Evolutionary conservation across 2,329 filamentous ascomycete genomes (phyloP), one percentile per base, ranked within the genome.

Genomic region (Metarhizium robertsii): DNA sequence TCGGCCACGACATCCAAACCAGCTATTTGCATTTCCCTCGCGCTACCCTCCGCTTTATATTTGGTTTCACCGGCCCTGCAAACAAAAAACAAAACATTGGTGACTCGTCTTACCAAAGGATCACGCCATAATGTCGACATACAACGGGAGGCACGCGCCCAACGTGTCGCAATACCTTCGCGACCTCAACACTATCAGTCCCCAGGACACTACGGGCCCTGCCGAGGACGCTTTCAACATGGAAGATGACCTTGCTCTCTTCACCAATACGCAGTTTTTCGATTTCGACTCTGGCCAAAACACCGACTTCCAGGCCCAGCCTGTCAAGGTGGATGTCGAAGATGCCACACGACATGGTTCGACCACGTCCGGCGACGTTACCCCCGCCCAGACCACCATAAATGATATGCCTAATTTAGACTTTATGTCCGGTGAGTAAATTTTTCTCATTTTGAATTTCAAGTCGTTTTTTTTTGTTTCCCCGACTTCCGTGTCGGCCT

Each of bases 91-190:
- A 32, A n/a, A 10, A n/a, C 30, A 30, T 52, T 30, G 36, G 7
- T 14, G 4, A 14, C 14, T 52, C 29, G n/a, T 13, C 32, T 47
- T 14, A 38, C 40, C 47, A 40, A 25, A 25, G 14, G 53, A 51
- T 42, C 45, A 52, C 54, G 45, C 38, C 59, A 62, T 56, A 57
- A 91, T 91, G 87, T 84, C 88, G 69, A 80, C 77, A 69, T 91
- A 84, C 79, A 85, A 80, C 71, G 86, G 85, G 67, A 87, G 90
- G 59, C 85, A 87, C 67, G 88, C 83, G 64, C 87, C 89, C 66
- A 95, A 95, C 71, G 88, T 96, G 73, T 91, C 90, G 67, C 87
- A 91, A 67, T 95, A 94, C 75, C 80, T 96, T 61, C 87, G 89
- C 65, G 87, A 92, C 63, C 79, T 96, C 65, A 96, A 96, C 76